phyloP scores from a whole-genome alignment of 768 basidiomycete species.

The Suillus lakei region DNA sequence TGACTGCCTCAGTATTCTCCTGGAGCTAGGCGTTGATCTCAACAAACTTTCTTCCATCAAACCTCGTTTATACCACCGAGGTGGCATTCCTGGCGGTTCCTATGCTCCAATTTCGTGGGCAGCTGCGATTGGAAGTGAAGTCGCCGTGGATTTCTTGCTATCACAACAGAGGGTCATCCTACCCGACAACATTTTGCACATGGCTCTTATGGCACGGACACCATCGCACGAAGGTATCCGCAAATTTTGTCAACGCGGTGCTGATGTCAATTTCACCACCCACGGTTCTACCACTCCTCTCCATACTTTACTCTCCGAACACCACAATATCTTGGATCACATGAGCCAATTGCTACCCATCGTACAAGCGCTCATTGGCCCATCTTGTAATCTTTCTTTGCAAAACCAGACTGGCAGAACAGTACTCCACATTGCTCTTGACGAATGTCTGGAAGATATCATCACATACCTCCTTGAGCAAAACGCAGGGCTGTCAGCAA shows the following conservation, averaged over 20 bases:
- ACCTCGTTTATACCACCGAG: no score
- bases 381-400: background rate
- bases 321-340: no score
- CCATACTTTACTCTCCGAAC: background rate
- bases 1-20: no score
- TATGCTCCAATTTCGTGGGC: background rate
- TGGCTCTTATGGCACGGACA: background rate
- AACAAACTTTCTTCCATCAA: no score
- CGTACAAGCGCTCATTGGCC: background rate
- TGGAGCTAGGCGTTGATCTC: no score
- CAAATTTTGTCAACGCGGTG: background rate
- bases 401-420: background rate
- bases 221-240: background rate
- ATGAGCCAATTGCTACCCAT: no score
- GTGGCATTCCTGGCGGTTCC: no score
- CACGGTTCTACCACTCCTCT: background rate
- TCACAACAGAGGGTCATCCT: background rate
- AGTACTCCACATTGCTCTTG: no score
- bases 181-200: background rate
- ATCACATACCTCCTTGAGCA: no score
- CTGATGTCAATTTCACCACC: background rate
- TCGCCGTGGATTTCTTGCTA: background rate
- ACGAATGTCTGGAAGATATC: no score
- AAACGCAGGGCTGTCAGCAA: no score
- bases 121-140: background rate